These are phyloP conservation scores for Grosmannia serpens DNA, from an alignment of 2,329 filamentous ascomycete genomes.

Conservation along the genomic window DNA sequence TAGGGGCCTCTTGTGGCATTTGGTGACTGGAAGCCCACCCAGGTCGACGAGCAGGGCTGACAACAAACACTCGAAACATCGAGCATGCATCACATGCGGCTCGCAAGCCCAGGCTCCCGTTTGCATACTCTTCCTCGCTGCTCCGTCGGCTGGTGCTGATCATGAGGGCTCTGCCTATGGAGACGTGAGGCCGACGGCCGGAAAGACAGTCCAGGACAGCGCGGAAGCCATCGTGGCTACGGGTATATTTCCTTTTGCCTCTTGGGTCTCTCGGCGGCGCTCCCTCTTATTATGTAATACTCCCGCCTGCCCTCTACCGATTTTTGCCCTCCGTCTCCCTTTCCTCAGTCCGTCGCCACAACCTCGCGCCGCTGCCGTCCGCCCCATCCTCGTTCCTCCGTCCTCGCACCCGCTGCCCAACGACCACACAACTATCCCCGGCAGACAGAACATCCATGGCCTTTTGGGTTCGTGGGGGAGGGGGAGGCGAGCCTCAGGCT, in stretches of 20 bases:
- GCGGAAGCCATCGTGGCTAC: neutral
- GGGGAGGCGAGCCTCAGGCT: neutral
- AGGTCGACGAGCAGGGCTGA: neutral
- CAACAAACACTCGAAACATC: neutral
- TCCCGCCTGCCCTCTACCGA: neutral
- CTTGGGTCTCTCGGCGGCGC: neutral
- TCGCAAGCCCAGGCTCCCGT: neutral
- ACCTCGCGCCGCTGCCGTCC: neutral
- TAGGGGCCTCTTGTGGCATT: neutral
- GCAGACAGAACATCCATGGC: neutral
- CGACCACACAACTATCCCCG: neutral
- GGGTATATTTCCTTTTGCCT: neutral
- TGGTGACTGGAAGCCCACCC: neutral
- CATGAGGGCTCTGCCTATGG: neutral
- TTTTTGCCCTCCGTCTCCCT: neutral
- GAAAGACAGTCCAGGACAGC: neutral
- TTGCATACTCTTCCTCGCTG: neutral
- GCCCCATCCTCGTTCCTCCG: neutral
- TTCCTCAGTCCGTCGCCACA: neutral
- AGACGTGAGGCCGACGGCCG: neutral
- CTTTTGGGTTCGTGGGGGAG: neutral
- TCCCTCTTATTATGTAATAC: neutral
- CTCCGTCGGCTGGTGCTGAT: neutral
- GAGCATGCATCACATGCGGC: neutral
- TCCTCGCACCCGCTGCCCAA: neutral